Evolutionary conservation across 352 stramenopile species (phyloP).

Genomic region (Pythium coloratum): DNA sequence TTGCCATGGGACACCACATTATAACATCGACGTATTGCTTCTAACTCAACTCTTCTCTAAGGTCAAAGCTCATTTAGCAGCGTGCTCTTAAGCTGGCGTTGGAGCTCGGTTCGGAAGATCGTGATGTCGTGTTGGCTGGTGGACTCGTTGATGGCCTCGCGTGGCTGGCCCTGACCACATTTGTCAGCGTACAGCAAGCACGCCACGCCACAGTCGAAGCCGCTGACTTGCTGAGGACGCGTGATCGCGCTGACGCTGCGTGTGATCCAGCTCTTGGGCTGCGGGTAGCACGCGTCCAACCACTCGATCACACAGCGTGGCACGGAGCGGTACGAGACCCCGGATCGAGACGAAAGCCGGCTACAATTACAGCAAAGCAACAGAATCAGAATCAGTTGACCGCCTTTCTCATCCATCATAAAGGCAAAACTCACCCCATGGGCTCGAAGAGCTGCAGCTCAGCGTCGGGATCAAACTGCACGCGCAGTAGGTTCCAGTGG

Average conservation of each 20-base stretch:
- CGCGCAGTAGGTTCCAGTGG: conserved; percentile 89
- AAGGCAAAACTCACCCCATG: conserved; percentile 54
- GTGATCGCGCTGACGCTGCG: conserved; percentile 75
- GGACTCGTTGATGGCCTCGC: conserved; percentile 56
- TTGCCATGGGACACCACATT: not conserved
- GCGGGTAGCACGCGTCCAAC: conserved; percentile 78
- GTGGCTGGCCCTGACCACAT: conserved; percentile 56
- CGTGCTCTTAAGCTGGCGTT: conserved; percentile 33
- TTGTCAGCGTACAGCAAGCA: conserved; percentile 89
- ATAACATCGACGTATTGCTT: not conserved
- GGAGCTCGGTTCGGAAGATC: conserved; percentile 57
- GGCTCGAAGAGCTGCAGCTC: conserved; percentile 89
- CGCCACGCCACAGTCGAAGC: conserved; percentile 88
- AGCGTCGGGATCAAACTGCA: conserved; percentile 62
- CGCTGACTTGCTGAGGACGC: conserved; percentile 83
- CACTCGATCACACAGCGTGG: conserved; percentile 80
- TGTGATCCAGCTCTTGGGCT: conserved; percentile 55
- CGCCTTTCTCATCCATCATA: not conserved
- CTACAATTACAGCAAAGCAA: conserved; percentile 16
- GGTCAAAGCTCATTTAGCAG: not conserved
- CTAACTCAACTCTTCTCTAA: not conserved
- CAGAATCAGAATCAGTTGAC: not conserved
- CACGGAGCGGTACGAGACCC: conserved; percentile 73
- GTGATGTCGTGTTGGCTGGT: conserved; percentile 77
- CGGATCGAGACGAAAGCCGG: conserved; percentile 51